Evolutionary conservation across 1,139 yeast genomes (phyloP).

Genomic region (Lodderomyces margitis): DNA sequence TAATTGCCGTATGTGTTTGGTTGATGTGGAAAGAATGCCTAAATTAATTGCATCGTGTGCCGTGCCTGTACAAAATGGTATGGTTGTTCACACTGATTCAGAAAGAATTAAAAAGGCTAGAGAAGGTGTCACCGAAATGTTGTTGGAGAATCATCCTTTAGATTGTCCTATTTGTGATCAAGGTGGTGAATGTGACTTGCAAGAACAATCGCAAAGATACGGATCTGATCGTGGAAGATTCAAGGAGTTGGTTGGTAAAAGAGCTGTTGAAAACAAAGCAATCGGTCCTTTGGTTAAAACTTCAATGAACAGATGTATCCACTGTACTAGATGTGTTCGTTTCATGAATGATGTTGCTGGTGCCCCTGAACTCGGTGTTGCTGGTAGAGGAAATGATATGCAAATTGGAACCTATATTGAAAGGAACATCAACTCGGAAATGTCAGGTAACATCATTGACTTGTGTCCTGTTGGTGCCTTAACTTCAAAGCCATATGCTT

Average conservation of each 20-base stretch:
- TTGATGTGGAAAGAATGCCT: constrained; percentile 87
- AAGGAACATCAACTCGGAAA: constrained; percentile 79
- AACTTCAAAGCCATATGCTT: constrained; percentile 86
- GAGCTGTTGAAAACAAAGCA: constrained; percentile 89
- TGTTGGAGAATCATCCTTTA: constrained; percentile 85
- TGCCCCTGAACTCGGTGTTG: constrained; percentile 85
- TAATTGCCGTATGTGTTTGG: constrained; percentile 92
- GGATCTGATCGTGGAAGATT: constrained; percentile 89
- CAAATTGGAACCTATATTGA: constrained; percentile 90
- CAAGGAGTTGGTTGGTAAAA: constrained; percentile 75
- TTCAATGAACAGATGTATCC: constrained; percentile 91
- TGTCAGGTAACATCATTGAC: constrained; percentile 86
- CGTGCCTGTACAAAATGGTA: constrained; percentile 85
- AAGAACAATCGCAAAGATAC: constrained; percentile 81
- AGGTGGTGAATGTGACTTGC: constrained; percentile 93
- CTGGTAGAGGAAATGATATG: constrained; percentile 91
- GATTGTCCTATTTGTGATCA: constrained; percentile 95
- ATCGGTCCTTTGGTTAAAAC: constrained; percentile 89
- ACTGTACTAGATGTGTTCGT: constrained; percentile 89
- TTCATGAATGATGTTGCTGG: constrained; percentile 92
- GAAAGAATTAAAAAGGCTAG: constrained; percentile 82
- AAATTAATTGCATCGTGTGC: constrained; percentile 91
- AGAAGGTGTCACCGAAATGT: constrained; percentile 89
- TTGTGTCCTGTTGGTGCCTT: constrained; percentile 93
- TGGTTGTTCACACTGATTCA: constrained; percentile 81